Conservation (phyloP, 2,329 filamentous ascomycete species). For the Dactylellina haptotyla region DNA sequence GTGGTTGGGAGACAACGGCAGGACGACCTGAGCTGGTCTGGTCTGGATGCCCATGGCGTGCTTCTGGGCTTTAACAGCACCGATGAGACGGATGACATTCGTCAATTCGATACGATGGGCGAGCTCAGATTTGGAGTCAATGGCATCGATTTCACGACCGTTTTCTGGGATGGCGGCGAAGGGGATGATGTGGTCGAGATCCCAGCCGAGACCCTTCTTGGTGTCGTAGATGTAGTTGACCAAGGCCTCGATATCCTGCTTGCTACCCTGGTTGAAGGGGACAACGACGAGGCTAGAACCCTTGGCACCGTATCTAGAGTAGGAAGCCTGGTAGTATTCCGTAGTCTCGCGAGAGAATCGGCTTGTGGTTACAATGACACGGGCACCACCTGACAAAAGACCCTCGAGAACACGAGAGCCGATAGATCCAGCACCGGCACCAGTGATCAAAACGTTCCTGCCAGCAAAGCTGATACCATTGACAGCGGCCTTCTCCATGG, state of each 20-base stretch:
- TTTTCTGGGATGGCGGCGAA: conserved; percentile 98
- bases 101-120: conserved; percentile 99
- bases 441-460: conserved; percentile 98
- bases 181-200: conserved; percentile 93
- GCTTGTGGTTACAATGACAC: conserved; percentile 95
- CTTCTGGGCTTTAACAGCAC: conserved; percentile 91
- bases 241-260: conserved; percentile 94
- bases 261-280: conserved; percentile 98
- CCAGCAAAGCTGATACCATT: conserved; percentile 88
- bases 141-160: conserved; percentile 93
- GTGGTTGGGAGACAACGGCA: conserved; percentile 96
- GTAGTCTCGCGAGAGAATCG: conserved; percentile 97
- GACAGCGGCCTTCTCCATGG: conserved; percentile 86
- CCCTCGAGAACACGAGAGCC: conserved; percentile 96
- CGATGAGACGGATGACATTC: conserved; percentile 90
- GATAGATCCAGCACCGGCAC: conserved; percentile 96
- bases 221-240: conserved; percentile 95
- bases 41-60: conserved; percentile 88
- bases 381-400: conserved; percentile 93
- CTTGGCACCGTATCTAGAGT: conserved; percentile 89
- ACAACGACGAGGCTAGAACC: conserved; percentile 98
- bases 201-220: conserved; percentile 97
- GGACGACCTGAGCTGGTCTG: conserved; percentile 92
- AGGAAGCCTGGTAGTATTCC: conserved; percentile 99
- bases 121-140: conserved; percentile 97